Evolutionary conservation across 257 asterid genomes (phyloP).

Genomic region (Ajuga chamaepitys): DNA sequence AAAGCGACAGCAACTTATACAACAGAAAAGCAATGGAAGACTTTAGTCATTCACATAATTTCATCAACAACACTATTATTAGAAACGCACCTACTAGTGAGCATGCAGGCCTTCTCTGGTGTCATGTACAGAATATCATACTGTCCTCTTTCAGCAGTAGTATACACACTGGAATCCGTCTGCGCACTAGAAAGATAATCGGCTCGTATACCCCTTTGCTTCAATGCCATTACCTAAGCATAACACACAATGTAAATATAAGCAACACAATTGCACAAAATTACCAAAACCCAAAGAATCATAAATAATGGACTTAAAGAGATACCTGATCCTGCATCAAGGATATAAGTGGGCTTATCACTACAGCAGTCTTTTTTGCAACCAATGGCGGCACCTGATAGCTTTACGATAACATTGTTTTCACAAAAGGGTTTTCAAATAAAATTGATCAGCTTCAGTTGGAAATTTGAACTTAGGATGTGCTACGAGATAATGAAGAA

Average conservation of each 20-base stretch:
- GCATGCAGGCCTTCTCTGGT: conserved; percentile 74
- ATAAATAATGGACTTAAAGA: conserved; percentile 1
- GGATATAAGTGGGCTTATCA: conserved; percentile 87
- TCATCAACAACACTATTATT: neutral
- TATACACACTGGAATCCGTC: conserved; percentile 42
- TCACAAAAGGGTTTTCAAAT: conserved; percentile 1
- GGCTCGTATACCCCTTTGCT: conserved; percentile 74
- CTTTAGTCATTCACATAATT: conserved; percentile 2
- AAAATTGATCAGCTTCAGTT: neutral
- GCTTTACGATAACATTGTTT: conserved; percentile 33
- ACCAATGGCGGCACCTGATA: conserved; percentile 90
- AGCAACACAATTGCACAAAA: neutral
- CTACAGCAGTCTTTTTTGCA: conserved; percentile 67
- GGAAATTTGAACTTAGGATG: neutral
- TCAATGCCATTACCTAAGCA: conserved; percentile 81
- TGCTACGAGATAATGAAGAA: neutral
- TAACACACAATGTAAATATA: neutral
- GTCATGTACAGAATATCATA: conserved; percentile 74
- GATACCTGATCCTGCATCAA: conserved; percentile 95
- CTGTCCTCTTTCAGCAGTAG: conserved; percentile 63
- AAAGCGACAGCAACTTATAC: neutral
- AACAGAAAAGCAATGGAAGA: neutral
- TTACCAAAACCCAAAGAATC: neutral
- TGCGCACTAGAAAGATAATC: conserved; percentile 92
- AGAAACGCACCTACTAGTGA: conserved; percentile 44